These are phyloP conservation scores for Artemisia argyi DNA, from an alignment of 129 eudicot genomes.

Conservation along the genomic window DNA sequence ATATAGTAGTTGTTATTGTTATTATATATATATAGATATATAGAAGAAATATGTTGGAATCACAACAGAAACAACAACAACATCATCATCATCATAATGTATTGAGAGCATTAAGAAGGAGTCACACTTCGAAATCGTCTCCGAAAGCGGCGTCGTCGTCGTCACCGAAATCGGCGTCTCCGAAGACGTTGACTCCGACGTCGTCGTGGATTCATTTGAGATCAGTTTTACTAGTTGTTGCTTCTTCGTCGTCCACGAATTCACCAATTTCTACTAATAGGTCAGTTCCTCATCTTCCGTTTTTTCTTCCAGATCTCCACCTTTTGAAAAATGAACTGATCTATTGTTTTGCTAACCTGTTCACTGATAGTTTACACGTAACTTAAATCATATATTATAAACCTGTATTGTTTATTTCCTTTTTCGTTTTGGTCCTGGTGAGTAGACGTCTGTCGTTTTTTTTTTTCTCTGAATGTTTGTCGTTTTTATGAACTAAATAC, in stretches of 20 bases:
- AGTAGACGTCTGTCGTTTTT: constrained; percentile 11
- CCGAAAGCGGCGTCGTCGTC: too few species aligned
- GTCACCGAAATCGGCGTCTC: constrained; percentile 35
- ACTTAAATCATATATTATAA: too few species aligned
- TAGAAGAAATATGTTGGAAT: constrained; percentile 39
- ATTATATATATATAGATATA: constrained; percentile 32
- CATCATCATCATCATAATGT: constrained; percentile 20
- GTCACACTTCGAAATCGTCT: constrained; percentile 50
- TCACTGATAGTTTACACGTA: constrained; percentile 16
- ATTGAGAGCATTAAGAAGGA: constrained; percentile 72
- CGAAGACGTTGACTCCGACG: constrained; percentile 38
- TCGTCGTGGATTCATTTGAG: constrained; percentile 79
- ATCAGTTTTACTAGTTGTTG: constrained; percentile 70
- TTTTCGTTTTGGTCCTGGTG: constrained; percentile 4
- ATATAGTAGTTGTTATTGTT: constrained; percentile 13
- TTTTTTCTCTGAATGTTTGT: not conserved
- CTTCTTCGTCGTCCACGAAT: constrained; percentile 59
- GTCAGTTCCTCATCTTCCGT: constrained; percentile 51
- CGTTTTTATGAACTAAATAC: constrained; percentile 1
- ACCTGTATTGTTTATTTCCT: not conserved
- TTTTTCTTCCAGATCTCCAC: constrained; percentile 41
- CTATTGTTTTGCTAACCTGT: constrained; percentile 13
- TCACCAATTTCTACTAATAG: constrained; percentile 64
- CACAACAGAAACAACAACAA: constrained; percentile 65
- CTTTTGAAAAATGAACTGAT: constrained; percentile 23